Evolutionary conservation across 768 basidiomycete species (phyloP).

Genomic region (Agrocybe praecox): DNA sequence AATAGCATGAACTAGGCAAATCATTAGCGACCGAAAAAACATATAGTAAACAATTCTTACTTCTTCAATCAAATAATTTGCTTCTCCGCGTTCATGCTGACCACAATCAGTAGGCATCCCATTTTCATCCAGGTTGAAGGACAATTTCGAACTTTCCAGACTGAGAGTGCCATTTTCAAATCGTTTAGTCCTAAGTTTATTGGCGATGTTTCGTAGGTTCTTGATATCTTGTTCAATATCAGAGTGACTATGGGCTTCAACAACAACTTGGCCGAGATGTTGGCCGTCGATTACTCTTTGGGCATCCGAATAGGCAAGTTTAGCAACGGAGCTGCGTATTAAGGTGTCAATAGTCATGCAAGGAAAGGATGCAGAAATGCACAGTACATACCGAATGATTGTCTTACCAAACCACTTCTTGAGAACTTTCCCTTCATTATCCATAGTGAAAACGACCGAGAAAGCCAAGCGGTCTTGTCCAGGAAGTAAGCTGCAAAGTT

Average conservation of each 20-base stretch:
- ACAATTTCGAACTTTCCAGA: constrained; percentile 67
- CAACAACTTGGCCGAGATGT: constrained; percentile 51
- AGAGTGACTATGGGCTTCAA: constrained; percentile 55
- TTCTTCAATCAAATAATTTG: constrained; percentile 88
- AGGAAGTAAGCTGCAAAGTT: constrained; percentile 89
- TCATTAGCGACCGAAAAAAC: not conserved
- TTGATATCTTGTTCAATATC: constrained; percentile 81
- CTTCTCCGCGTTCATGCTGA: constrained; percentile 64
- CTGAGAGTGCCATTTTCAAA: constrained; percentile 81
- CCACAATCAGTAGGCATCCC: constrained; percentile 82
- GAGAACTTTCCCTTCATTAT: constrained; percentile 75
- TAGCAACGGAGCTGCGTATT: constrained; percentile 81
- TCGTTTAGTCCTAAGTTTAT: constrained; percentile 70
- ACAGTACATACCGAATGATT: constrained; percentile 73
- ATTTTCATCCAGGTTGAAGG: constrained; percentile 78
- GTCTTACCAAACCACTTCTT: constrained; percentile 95
- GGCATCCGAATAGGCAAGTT: constrained; percentile 81
- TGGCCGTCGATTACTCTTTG: constrained; percentile 83
- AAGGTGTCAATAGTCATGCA: not conserved
- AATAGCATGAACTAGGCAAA: constrained; percentile 84
- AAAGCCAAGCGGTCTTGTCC: constrained; percentile 90
- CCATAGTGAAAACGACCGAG: constrained; percentile 86
- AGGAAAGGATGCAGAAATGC: not conserved
- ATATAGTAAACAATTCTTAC: constrained; percentile 39
- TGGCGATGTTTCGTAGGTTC: constrained; percentile 66